Evolutionary conservation across 2,329 filamentous ascomycete genomes (phyloP).

Genomic region (Calonectria pteridis): DNA sequence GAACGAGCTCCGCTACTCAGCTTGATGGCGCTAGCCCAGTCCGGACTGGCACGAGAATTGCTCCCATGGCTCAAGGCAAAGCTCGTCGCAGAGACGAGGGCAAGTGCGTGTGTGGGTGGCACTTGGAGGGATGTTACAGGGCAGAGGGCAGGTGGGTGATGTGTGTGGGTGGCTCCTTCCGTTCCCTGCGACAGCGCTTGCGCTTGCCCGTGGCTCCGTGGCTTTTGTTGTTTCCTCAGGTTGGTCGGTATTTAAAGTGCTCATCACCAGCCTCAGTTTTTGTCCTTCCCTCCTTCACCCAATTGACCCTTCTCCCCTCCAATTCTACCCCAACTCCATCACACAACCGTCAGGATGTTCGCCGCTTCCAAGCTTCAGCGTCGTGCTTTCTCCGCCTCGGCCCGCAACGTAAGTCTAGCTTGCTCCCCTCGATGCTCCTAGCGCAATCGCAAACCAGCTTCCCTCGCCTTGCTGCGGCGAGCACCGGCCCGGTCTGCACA

Average conservation of each 20-base stretch:
- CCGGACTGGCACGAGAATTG: background rate
- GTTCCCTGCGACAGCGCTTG: constrained; percentile 34
- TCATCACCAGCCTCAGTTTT: constrained; percentile 32
- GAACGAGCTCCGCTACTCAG: constrained; percentile 42
- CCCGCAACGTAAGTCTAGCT: constrained; percentile 73
- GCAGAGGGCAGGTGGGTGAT: background rate
- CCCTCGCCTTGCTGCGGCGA: background rate
- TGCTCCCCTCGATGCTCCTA: constrained; percentile 22
- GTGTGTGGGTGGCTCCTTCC: constrained; percentile 27
- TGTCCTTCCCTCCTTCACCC: constrained; percentile 34
- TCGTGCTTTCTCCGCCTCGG: constrained; percentile 85
- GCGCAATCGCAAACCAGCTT: constrained; percentile 15
- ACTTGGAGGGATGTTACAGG: constrained; percentile 1
- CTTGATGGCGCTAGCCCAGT: constrained; percentile 17
- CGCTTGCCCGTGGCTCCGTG: constrained; percentile 20
- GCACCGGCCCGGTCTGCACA: constrained; percentile 17
- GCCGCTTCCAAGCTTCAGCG: constrained; percentile 77
- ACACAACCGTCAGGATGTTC: constrained; percentile 72
- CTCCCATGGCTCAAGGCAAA: constrained; percentile 2
- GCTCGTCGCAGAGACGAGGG: background rate
- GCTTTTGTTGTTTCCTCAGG: constrained; percentile 28
- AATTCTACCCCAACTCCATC: constrained; percentile 34
- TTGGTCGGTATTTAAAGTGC: constrained; percentile 34
- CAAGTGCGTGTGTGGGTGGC: constrained; percentile 6
- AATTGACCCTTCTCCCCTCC: constrained; percentile 33